Base-by-base conservation (phyloP, 495 filamentous ascomycete species). In the Lasiosphaeria hispida region DNA sequence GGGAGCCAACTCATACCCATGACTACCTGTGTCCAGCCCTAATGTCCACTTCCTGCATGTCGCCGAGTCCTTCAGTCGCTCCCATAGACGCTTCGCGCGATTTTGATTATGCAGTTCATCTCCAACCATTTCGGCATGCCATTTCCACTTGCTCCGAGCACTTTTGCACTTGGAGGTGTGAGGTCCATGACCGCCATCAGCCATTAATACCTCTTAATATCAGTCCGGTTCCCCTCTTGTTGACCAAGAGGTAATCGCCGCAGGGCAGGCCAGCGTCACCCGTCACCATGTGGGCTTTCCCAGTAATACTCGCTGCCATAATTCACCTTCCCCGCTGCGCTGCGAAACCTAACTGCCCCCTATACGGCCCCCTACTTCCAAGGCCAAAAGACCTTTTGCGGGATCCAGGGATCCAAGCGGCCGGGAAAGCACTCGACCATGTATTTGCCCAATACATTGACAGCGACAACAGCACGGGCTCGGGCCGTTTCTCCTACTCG, bases 331-430 rank as follows among this genome's bases (percentile, higher is more conserved):
- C 37, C 6, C 53, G 51, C 10, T 52, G 59, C 7, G 33, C 7
- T n/a, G 70, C 73, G 18, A 70, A 68, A 50, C 35, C 58, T 48
- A 68, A 65, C 36, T 83, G 79, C 55, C 80, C 78, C 7, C 63
- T 83, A 1, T 75, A 80, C 34, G 79, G 79, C 2, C 73, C 77
- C 0, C 66, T 72, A 36, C 77, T 74, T 41, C 76, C 80, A 11
- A 68, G 69, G 5, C 75, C 75, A 10, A 69, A 53, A 14, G 68
- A 74, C 18, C 63, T 79, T 0, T 63, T 71, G 3, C 51, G 54
- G 11, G 53, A 65, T 10, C 43, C 54, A 0, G 64, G 58, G 0
- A 63, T 77, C 23, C 34, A 63, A 45, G 54, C 39, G 4, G 74
- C 73, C 0, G 60, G 59, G 5, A 33, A 17, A 2, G 49, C 61